Evolutionary conservation across 306 rosid genomes (phyloP).

Genomic region (Citrullus colocynthis): DNA sequence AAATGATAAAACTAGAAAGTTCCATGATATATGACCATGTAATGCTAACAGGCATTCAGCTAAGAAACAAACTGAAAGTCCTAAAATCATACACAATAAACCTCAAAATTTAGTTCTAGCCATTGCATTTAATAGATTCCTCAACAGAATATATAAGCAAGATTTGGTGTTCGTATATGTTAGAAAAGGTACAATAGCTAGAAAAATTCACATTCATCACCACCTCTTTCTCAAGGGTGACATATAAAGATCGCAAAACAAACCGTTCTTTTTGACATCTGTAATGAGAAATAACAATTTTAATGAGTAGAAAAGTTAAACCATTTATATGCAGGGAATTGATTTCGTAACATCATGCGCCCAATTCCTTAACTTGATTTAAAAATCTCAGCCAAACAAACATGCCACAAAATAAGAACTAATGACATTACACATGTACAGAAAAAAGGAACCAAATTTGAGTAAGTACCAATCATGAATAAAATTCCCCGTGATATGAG

Average conservation of each 20-base stretch:
- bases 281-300: background rate
- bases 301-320: background rate
- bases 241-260: background rate
- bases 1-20: background rate
- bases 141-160: background rate
- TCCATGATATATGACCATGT: background rate
- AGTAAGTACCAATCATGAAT: slow-evolving; percentile 70
- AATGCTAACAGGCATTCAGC: background rate
- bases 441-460: slow-evolving; percentile 4
- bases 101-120: background rate
- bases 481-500: slow-evolving; percentile 57
- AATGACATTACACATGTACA: background rate
- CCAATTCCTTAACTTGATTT: background rate
- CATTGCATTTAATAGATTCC: background rate
- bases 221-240: background rate
- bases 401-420: background rate
- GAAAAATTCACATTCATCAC: background rate
- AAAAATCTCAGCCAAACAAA: background rate
- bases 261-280: background rate
- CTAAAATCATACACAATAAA: background rate
- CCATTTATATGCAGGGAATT: background rate
- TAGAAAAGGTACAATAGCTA: background rate
- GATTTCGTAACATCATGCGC: background rate
- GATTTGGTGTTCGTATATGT: background rate
- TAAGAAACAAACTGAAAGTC: background rate